Conservation (phyloP, 2,329 filamentous ascomycete species). For the Emmonsiellopsis sp. region DNA sequence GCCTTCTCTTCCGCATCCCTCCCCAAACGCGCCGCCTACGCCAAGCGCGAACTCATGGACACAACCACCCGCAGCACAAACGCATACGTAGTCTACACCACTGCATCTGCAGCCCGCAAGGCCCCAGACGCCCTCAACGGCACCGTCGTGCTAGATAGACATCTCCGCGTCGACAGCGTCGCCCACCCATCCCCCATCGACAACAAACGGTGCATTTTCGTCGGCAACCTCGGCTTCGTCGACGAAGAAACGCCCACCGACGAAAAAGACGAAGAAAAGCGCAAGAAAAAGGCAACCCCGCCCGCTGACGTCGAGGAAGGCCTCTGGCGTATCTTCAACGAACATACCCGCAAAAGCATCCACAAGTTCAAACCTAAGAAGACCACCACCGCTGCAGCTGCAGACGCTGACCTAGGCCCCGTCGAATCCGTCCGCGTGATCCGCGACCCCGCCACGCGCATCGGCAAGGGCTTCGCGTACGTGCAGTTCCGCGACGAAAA, state of each 20-base stretch:
- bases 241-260: constrained; percentile 73
- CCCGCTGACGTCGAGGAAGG: constrained; percentile 89
- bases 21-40: constrained; percentile 90
- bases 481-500: constrained; percentile 92
- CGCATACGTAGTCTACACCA: constrained; percentile 85
- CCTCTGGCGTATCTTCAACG: constrained; percentile 37
- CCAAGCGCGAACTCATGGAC: constrained; percentile 82
- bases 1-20: constrained; percentile 66
- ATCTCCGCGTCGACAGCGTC: constrained; percentile 83
- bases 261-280: constrained; percentile 52
- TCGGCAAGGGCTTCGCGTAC: constrained; percentile 95
- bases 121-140: constrained; percentile 76
- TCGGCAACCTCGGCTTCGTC: constrained; percentile 92
- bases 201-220: constrained; percentile 85
- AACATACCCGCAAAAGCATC: constrained; percentile 18
- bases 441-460: constrained; percentile 77
- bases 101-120: constrained; percentile 62
- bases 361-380: not conserved
- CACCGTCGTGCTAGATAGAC: constrained; percentile 70
- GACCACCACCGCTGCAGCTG: not conserved
- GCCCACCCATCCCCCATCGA: constrained; percentile 77
- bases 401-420: constrained; percentile 66
- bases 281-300: constrained; percentile 61
- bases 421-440: constrained; percentile 92
- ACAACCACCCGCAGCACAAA: constrained; percentile 89